phyloP scores from a whole-genome alignment of 2,329 filamentous ascomycete species.

The Akanthomyces muscarius region DNA sequence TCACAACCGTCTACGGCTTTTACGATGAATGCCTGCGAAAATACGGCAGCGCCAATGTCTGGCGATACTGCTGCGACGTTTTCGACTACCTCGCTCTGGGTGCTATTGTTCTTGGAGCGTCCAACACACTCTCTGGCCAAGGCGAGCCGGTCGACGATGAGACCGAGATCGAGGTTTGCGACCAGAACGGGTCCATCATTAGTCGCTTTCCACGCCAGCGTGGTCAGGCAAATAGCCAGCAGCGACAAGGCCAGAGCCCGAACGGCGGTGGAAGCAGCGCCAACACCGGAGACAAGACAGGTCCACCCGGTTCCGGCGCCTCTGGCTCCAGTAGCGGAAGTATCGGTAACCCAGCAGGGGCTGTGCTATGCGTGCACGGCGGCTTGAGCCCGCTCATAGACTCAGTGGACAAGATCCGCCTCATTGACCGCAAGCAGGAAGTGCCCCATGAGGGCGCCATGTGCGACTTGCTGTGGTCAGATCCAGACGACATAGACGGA shows the following conservation, averaged over 20 bases:
- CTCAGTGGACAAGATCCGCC: conserved; percentile 88
- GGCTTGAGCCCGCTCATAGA: conserved; percentile 89
- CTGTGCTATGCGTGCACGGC: conserved; percentile 92
- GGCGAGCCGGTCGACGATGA: conserved; percentile 59
- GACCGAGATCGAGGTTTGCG: conserved; percentile 89
- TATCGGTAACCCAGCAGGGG: conserved; percentile 68
- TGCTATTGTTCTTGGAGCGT: conserved; percentile 84
- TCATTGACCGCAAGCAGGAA: conserved; percentile 95
- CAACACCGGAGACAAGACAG: conserved; percentile 41
- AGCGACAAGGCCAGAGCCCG: conserved; percentile 27
- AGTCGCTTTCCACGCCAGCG: conserved; percentile 60
- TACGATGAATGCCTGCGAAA: conserved; percentile 96
- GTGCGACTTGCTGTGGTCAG: conserved; percentile 97
- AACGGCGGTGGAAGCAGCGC: conserved; percentile 22
- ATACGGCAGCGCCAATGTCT: conserved; percentile 94
- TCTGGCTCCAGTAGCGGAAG: conserved; percentile 63
- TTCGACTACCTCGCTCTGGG: conserved; percentile 95
- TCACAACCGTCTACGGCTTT: conserved; percentile 96
- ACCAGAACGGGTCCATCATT: conserved; percentile 75
- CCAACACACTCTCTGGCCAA: conserved; percentile 54
- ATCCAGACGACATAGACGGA: conserved; percentile 95
- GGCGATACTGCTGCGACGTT: conserved; percentile 95
- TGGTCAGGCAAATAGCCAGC: conserved; percentile 20
- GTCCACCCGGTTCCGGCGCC: conserved; percentile 75
- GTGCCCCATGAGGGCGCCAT: conserved; percentile 98